Percentiles rank a stretch among this genome's conserved stretches.
These are phyloP conservation scores for Penicillium sp. DNA, from an alignment of 2,329 filamentous ascomycete species.

Conservation along the genomic window DNA sequence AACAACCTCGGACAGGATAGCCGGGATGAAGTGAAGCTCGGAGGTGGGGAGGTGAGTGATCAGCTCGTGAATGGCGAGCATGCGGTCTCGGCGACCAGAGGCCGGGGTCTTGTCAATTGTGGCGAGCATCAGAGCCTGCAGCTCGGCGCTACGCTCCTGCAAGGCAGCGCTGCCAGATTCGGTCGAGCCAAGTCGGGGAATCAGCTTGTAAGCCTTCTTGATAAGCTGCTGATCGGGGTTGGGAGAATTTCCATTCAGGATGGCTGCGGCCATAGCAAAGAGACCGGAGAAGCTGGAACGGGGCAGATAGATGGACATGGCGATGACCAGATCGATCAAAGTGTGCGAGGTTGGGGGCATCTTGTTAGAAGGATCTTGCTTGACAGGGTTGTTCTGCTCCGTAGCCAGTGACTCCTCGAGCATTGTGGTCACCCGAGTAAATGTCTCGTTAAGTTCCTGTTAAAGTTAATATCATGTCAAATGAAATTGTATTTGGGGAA, in stretches of 20 bases:
- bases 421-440: constrained; percentile 81
- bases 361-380: constrained; percentile 64
- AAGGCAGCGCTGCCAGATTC: constrained; percentile 75
- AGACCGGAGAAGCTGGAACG: constrained; percentile 79
- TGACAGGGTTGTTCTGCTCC: constrained; percentile 64
- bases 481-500: neutral
- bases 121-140: constrained; percentile 77
- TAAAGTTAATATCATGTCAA: constrained; percentile 13
- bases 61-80: constrained; percentile 78
- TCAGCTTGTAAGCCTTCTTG: constrained; percentile 99
- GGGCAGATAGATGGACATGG: constrained; percentile 90
- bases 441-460: constrained; percentile 80
- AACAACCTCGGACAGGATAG: constrained; percentile 88
- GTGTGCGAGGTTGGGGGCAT: constrained; percentile 94
- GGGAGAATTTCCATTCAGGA: constrained; percentile 65
- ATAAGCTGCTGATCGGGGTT: constrained; percentile 79
- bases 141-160: constrained; percentile 69
- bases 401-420: constrained; percentile 69
- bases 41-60: constrained; percentile 74
- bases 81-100: constrained; percentile 80
- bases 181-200: constrained; percentile 83
- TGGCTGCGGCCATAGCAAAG: constrained; percentile 81
- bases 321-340: constrained; percentile 94
- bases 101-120: constrained; percentile 83
- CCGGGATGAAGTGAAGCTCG: constrained; percentile 89